Conservation (phyloP, 805 yeast species). For the Ogataea nitratoaversa region DNA sequence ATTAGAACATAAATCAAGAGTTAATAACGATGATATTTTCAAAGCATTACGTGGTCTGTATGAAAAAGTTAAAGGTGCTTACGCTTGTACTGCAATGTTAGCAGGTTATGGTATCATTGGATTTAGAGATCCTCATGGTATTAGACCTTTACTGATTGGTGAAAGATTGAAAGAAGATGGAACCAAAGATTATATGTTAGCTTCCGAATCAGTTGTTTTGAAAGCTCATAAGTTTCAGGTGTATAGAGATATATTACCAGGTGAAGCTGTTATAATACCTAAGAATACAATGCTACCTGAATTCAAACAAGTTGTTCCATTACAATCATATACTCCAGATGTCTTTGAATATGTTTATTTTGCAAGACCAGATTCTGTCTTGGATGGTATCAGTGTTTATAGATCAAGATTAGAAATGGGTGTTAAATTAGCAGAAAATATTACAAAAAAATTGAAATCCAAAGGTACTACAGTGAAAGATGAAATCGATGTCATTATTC, state of each 20-base stretch:
- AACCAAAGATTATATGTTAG: conserved; percentile 82
- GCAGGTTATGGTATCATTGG: conserved; percentile 97
- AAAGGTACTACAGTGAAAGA: conserved; percentile 42
- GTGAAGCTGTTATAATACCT: conserved; percentile 93
- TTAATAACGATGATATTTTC: conserved; percentile 85
- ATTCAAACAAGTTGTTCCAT: conserved; percentile 79
- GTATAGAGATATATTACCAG: conserved; percentile 83
- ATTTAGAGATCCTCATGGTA: conserved; percentile 95
- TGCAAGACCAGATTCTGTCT: conserved; percentile 94
- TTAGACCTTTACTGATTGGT: conserved; percentile 86
- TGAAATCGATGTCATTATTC: conserved; percentile 89
- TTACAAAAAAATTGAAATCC: conserved; percentile 36
- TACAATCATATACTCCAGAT: conserved; percentile 83
- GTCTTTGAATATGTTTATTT: conserved; percentile 96
- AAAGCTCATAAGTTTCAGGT: conserved; percentile 84
- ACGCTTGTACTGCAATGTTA: conserved; percentile 89
- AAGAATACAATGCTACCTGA: conserved; percentile 70
- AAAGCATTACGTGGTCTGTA: conserved; percentile 81
- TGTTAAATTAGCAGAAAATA: conserved; percentile 73
- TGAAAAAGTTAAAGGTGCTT: conserved; percentile 87
- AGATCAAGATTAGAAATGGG: conserved; percentile 94
- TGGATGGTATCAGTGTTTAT: conserved; percentile 96
- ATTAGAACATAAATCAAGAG: conserved; percentile 87
- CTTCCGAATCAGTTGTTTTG: conserved; percentile 91
- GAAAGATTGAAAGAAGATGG: conserved; percentile 72